phyloP scores from a whole-genome alignment of 306 rosid species.

The Prunus dulcis region DNA sequence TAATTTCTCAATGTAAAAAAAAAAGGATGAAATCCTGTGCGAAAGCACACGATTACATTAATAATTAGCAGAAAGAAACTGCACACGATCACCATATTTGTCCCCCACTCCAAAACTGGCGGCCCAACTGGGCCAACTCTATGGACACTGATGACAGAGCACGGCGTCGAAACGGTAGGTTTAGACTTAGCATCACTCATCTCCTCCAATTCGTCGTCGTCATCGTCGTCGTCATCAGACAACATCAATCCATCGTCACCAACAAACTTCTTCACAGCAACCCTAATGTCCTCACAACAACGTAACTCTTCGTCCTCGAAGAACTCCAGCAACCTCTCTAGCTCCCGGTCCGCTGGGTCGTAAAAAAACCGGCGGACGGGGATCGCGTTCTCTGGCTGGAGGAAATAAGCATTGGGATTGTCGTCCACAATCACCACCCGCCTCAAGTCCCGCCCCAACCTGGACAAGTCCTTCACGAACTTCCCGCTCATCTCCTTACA shows the following conservation, averaged over 20 bases:
- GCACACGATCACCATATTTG: background rate
- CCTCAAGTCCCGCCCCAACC: conserved; percentile 57
- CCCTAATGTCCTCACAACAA: conserved; percentile 65
- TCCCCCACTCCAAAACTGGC: background rate
- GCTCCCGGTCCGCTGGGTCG: conserved; percentile 55
- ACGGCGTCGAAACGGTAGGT: background rate
- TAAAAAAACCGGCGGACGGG: conserved; percentile 48
- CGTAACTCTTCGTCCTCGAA: conserved; percentile 32
- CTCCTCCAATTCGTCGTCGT: background rate
- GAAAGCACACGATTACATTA: conserved; percentile 9
- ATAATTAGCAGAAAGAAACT: background rate
- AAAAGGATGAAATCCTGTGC: background rate
- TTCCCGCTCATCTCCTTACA: conserved; percentile 57
- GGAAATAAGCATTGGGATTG: conserved; percentile 61
- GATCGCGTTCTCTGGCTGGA: conserved; percentile 76
- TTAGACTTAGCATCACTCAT: background rate
- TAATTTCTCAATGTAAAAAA: background rate
- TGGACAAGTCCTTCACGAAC: conserved; percentile 67
- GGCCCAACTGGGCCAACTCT: background rate
- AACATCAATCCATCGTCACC: background rate
- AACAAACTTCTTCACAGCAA: conserved; percentile 48
- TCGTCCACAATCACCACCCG: conserved; percentile 78
- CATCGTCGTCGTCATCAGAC: background rate
- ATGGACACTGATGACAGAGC: background rate
- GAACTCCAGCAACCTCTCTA: conserved; percentile 46